Base-by-base conservation (phyloP, 2,329 filamentous ascomycete genomes). In the Nemania sp. region DNA sequence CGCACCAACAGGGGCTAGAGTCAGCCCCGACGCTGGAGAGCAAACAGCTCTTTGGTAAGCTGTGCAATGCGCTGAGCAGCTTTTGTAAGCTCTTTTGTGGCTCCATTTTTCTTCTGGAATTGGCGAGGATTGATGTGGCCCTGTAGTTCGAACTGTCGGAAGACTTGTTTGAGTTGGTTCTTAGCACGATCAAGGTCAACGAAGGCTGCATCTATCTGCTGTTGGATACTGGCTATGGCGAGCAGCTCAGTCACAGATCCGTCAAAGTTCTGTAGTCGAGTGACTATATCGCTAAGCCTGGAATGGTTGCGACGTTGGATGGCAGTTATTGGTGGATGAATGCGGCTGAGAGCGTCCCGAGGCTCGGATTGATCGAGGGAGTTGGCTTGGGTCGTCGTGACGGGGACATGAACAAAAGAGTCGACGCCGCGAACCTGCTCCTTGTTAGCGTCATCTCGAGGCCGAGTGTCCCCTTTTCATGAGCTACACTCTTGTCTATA, bases 221-320 rank as follows among this genome's bases (percentile, higher is more conserved):
- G 52, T 25, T 64, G 64, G 15, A 62, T 20, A 35, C 18, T 57
- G 17, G 64, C 61, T 47, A 66, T 40, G 12, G 52, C 48, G 2
- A 62, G 20, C 47, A 66, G 42, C 43, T 64, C 49, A 10, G 55
- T 51, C n/a, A 65, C 42, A 21, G 58, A 53, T n/a, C 64, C 61
- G 29, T 59, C 32, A 25, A 60, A 54, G 47, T 66, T 55, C 25
- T 66, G 52, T n/a, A 66, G 32, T 17, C 61, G 52, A 35, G 45
- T 37, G 10, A 58, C 51, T 21, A 64, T 56, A 1, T 46, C 46
- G 11, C n/a, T 40, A 9, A 66, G 18, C 11, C 59, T 56, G 13
- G 42, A 37, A 5, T 58, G 55, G 47, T 66, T 64, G 46, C 59
- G 61, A 29, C 57, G 51, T 40, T 60, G 55, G 32, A 59, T 25